Evolutionary conservation across 1,139 yeast species (phyloP), one percentile per base, ranked within the genome.

Genomic region (Pichia sp.): DNA sequence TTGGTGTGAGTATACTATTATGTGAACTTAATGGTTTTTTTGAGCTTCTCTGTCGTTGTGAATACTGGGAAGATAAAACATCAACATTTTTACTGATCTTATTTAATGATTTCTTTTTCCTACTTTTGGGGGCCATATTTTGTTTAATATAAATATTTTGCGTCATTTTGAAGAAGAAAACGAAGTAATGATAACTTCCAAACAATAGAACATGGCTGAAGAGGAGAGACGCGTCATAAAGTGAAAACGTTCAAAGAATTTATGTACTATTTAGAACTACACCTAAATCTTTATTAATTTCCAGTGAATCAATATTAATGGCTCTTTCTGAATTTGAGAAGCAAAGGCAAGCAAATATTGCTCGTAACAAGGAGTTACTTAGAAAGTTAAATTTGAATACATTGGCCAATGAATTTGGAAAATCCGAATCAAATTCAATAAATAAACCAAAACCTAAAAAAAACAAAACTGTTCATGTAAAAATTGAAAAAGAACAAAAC

Each of bases 311-410:
- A 18, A 22, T 11, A 32, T 11, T 16, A 15, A 58, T 59, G 62
- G 55, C 43, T 16, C 45, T 82, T 32, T 75, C 85, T 2, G 85
- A 82, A 37, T 82, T 85, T 61, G 94, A 85, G 64, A 75, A 70
- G 57, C 82, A 81, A 59, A 70, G 94, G 51, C 80, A 77, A 59
- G 86, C 72, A 43, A 79, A 79, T 57, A 79, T 79, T 39, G 78
- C 74, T 44, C 66, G 83, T 49, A 79, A 79, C 56, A 73, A 73
- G 59, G 78, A 73, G 49, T 64, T 79, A 23, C 61, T 79, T 45
- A 68, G 69, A 56, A 71, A 74, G 49, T 61, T 78, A 45, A 76
- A 75, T 51, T 58, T 78, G 22, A 69, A 68, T 37, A 59, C 67
- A 12, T 63, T 70, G 13, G 67, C 73, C 5, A 59, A 59, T 51